These are phyloP conservation scores for Populus trichocarpa DNA, from an alignment of 441 rosid genomes.

Conservation along the genomic window DNA sequence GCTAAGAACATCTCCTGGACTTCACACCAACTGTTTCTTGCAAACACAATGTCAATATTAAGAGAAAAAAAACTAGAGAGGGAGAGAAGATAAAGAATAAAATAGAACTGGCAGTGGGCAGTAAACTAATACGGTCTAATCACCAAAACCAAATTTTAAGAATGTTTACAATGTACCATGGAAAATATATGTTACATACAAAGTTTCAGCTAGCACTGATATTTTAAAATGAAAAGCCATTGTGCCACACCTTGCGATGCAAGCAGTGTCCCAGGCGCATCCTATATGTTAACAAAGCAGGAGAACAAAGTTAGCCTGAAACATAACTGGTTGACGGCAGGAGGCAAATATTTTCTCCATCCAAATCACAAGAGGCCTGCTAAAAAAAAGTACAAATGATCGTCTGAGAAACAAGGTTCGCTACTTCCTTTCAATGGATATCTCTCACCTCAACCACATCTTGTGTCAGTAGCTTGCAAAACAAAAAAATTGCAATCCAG, in stretches of 20 bases:
- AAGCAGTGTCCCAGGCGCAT: conserved; percentile 60
- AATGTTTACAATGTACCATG: conserved; percentile 52
- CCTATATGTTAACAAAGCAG: conserved; percentile 43
- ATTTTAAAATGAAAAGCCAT: conserved; percentile 46
- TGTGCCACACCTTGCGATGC: conserved; percentile 83
- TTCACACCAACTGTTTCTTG: conserved; percentile 87
- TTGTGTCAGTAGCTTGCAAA: conserved; percentile 22
- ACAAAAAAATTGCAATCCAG: conserved; percentile 27
- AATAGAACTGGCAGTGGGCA: conserved; percentile 19
- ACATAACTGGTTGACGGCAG: conserved; percentile 41
- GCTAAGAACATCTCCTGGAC: conserved; percentile 68
- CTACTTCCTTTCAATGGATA: conserved; percentile 59
- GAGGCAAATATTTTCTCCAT: conserved; percentile 50
- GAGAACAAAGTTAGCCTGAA: conserved; percentile 61
- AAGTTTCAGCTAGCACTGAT: conserved; percentile 63
- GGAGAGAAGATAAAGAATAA: neutral
- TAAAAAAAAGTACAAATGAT: conserved; percentile 64
- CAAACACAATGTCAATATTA: conserved; percentile 79
- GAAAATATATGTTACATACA: conserved; percentile 50
- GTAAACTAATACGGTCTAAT: conserved; percentile 30
- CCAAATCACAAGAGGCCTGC: conserved; percentile 61
- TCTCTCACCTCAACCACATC: conserved; percentile 64
- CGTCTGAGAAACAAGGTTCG: conserved; percentile 60
- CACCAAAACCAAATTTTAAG: conserved; percentile 31
- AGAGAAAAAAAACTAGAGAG: conserved; percentile 4